These are phyloP conservation scores for Creolimax fragrantissima DNA, from an alignment of 78 protist species.

Conservation along the genomic window DNA sequence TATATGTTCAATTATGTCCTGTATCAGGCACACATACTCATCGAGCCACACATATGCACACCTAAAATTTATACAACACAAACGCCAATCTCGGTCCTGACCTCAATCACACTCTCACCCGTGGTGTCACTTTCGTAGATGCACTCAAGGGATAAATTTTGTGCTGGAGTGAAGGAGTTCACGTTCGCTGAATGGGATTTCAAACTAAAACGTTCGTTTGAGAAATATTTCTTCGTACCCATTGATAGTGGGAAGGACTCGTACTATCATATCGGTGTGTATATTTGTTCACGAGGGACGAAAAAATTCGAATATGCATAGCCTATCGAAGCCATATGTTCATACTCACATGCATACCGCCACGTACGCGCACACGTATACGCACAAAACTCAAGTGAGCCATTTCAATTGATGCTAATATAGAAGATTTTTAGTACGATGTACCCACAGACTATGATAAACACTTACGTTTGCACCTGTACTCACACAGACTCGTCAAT, in stretches of 20 bases:
- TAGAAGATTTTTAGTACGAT: no score
- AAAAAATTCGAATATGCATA: not conserved
- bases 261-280: not conserved
- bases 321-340: not conserved
- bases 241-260: constrained; percentile 11
- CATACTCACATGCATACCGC: not conserved
- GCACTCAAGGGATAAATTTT: not conserved
- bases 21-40: no score
- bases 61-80: no score
- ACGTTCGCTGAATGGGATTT: constrained; percentile 49
- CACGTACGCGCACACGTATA: not conserved
- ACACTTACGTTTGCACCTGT: not conserved
- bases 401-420: no score
- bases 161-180: not conserved
- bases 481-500: constrained; percentile 1
- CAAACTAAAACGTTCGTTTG: constrained; percentile 38
- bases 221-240: constrained; percentile 58
- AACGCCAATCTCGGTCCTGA: no score
- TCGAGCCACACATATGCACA: no score
- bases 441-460: not conserved
- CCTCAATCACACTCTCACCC: no score
- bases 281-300: not conserved
- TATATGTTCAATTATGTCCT: no score
- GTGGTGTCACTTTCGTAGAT: not conserved
- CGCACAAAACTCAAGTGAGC: no score